Evolutionary conservation across 441 rosid species (phyloP), one percentile per base, ranked within the genome.

Genomic region (Arabidopsis hybrid): DNA sequence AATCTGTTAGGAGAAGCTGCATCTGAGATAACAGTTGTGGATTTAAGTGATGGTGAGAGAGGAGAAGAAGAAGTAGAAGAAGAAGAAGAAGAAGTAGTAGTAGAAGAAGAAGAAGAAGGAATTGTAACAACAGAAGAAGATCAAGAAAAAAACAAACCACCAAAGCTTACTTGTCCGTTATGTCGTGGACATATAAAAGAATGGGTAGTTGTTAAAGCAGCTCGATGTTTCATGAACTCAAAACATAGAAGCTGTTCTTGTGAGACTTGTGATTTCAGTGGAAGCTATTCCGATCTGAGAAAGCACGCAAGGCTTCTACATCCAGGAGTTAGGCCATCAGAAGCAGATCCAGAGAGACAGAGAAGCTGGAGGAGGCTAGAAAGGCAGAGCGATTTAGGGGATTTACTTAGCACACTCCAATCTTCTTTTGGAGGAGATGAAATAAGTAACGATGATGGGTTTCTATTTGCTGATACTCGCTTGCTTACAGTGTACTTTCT

Each of bases 381-480:
- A 83, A 95, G 93, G 18, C 95, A 93, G 82, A 90, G 99, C 79
- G 99, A 95, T 72, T 77, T 93, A n/a, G 99, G 97, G 5, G 98
- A 95, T 85, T 78, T 95, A 76, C 84, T 93, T 32, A 93, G 99
- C 81, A 89, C 97, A 3, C 93, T 95, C 11, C 89, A 87, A 60
- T 86, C 97, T 68, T 90, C 98, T 5, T 84, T 91, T 58, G 94
- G 91, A 42, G 98, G 94, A 60, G 98, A 91, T 58, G 98, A 88
- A 70, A 86, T 92, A 78, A 78, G 73, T 11, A 91, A 79, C 3
- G 99, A 89, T 4, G 88, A 85, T 10, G 74, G 69, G 49, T 73
- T 78, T 73, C 67, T 83, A 74, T 80, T 84, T 4, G 96, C 86
- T 65, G 89, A 92, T 29, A 86, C 26, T 21, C 26, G 93, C 49